phyloP scores from a whole-genome alignment of 495 filamentous ascomycete species.

The Hypoxylon crocopeplum region DNA sequence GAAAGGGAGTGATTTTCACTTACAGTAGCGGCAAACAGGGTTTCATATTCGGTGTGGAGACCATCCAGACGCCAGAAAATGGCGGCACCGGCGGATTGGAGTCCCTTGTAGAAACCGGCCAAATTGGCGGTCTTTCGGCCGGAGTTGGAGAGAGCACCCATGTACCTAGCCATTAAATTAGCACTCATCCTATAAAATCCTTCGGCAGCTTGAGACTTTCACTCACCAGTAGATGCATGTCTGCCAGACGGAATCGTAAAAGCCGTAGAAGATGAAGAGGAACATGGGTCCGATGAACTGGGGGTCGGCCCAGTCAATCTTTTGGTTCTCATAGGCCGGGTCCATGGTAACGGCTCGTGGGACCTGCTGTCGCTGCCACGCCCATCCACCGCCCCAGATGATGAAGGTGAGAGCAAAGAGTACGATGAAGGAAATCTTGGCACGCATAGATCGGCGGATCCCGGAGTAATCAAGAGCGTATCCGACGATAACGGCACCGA shows the following conservation, averaged over 20 bases:
- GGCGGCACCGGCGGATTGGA: conserved; percentile 93
- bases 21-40: conserved; percentile 61
- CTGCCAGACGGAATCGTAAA: conserved; percentile 87
- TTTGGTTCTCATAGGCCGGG: conserved; percentile 36
- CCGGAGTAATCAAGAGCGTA: conserved; percentile 71
- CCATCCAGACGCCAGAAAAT: conserved; percentile 83
- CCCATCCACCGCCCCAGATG: conserved; percentile 90
- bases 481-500: conserved; percentile 81
- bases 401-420: conserved; percentile 78
- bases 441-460: conserved; percentile 73
- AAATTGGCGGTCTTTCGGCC: conserved; percentile 91
- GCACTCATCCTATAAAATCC: conserved; percentile 13
- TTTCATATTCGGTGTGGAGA: conserved; percentile 66
- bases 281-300: conserved; percentile 85
- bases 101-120: conserved; percentile 88
- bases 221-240: conserved; percentile 86
- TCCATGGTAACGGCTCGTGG: conserved; percentile 36
- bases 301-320: conserved; percentile 67
- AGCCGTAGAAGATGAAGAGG: conserved; percentile 92
- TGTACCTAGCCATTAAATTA: conserved; percentile 49
- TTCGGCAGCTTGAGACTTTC: conserved; percentile 3
- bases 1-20: conserved; percentile 17
- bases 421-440: conserved; percentile 69
- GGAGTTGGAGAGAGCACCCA: conserved; percentile 92
- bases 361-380: conserved; percentile 69